Evolutionary conservation across 768 basidiomycete species (phyloP).

Genomic region (Mycena galericulata): DNA sequence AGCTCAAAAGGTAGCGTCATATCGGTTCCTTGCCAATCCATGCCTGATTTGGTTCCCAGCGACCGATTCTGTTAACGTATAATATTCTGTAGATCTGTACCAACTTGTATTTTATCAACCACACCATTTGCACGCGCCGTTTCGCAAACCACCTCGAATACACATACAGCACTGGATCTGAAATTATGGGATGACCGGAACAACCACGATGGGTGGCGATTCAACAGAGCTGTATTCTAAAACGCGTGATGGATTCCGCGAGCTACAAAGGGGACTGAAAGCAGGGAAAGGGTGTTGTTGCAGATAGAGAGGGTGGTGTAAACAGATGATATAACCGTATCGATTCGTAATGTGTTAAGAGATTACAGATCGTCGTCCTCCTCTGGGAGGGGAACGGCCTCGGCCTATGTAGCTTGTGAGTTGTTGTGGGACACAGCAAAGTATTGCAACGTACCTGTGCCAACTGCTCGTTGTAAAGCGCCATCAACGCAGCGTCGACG

Average conservation of each 20-base stretch:
- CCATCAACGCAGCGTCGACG: slow-evolving; percentile 84
- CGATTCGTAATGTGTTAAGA: slow-evolving; percentile 12
- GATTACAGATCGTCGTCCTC: slow-evolving; percentile 90
- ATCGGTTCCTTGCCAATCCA: background rate
- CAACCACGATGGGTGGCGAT: slow-evolving; percentile 8
- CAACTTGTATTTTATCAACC: slow-evolving; percentile 29
- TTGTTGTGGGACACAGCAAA: slow-evolving; percentile 23
- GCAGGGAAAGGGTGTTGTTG: slow-evolving; percentile 26
- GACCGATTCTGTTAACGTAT: slow-evolving; percentile 62
- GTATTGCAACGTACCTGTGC: slow-evolving; percentile 59
- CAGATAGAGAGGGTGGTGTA: slow-evolving; percentile 35
- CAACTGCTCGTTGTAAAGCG: slow-evolving; percentile 84
- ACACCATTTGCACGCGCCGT: no score
- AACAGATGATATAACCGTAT: slow-evolving; percentile 26
- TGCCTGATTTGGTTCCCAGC: slow-evolving; percentile 41
- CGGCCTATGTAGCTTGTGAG: slow-evolving; percentile 65
- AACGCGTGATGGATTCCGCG: slow-evolving; percentile 30
- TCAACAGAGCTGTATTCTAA: slow-evolving; percentile 34
- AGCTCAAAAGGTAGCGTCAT: slow-evolving; percentile 81
- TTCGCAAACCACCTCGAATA: no score
- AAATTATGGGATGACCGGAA: slow-evolving; percentile 17
- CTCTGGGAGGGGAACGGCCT: slow-evolving; percentile 94
- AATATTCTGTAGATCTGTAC: slow-evolving; percentile 29
- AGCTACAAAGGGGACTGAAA: slow-evolving; percentile 24
- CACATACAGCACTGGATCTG: background rate